phyloP scores from a whole-genome alignment of 495 filamentous ascomycete species.

The Neurospora intermedia region DNA sequence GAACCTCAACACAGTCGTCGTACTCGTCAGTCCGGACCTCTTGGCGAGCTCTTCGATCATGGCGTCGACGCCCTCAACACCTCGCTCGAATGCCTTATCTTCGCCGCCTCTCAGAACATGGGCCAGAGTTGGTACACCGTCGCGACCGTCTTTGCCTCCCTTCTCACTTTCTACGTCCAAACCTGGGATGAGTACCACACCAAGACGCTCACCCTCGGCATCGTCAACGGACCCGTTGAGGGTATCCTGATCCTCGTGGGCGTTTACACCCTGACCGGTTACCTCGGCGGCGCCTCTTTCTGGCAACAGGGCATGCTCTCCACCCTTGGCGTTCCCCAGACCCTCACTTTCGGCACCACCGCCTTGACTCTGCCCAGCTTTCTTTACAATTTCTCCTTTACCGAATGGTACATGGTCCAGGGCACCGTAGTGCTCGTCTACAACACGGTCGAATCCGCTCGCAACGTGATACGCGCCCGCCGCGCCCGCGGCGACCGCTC shows the following conservation, averaged over 20 bases:
- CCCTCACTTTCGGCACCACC: slow-evolving; percentile 49
- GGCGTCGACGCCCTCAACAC: slow-evolving; percentile 97
- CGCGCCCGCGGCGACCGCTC: slow-evolving; percentile 59
- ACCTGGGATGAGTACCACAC: slow-evolving; percentile 99
- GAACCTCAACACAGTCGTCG: slow-evolving; percentile 47
- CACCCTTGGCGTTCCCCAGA: slow-evolving; percentile 55
- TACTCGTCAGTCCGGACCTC: slow-evolving; percentile 82
- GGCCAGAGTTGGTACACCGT: slow-evolving; percentile 89
- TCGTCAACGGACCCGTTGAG: slow-evolving; percentile 92
- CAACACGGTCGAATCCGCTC: slow-evolving; percentile 64
- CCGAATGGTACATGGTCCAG: slow-evolving; percentile 89
- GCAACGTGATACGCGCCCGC: slow-evolving; percentile 74
- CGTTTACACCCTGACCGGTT: slow-evolving; percentile 78
- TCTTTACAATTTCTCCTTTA: slow-evolving; percentile 71
- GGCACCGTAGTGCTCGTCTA: slow-evolving; percentile 71
- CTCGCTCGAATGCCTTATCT: slow-evolving; percentile 83
- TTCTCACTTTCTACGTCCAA: slow-evolving; percentile 89
- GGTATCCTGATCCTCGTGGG: slow-evolving; percentile 75
- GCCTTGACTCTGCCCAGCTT: slow-evolving; percentile 52
- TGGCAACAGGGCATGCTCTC: slow-evolving; percentile 77
- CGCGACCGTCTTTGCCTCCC: slow-evolving; percentile 61
- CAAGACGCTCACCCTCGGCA: slow-evolving; percentile 81
- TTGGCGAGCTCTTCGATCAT: slow-evolving; percentile 96
- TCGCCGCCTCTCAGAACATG: slow-evolving; percentile 81
- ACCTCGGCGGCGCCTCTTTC: slow-evolving; percentile 78